A percentile compares a stretch with the other conserved stretches of the same genome.
phyloP scores from a whole-genome alignment of 306 rosid genomes.

The Argentina anserina region DNA sequence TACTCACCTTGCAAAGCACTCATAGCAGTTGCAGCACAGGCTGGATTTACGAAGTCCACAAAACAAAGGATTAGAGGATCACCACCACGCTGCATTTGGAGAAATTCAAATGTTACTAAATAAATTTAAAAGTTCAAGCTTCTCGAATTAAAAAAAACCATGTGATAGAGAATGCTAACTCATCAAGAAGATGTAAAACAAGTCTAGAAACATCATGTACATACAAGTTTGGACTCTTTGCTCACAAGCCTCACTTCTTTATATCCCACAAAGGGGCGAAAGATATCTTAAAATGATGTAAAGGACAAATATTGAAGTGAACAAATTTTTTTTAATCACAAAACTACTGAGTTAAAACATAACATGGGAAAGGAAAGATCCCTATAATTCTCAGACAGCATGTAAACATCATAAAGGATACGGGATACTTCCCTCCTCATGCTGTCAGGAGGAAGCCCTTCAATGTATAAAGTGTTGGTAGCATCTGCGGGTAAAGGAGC shows the following conservation, averaged over 20 bases:
- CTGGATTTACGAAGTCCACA: slow-evolving; percentile 81
- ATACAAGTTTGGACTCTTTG: slow-evolving; percentile 84
- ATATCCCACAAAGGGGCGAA: slow-evolving; percentile 94
- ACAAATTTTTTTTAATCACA: neutral
- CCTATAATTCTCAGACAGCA: slow-evolving; percentile 10
- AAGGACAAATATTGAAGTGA: slow-evolving; percentile 33
- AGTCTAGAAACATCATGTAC: slow-evolving; percentile 21
- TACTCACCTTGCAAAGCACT: slow-evolving; percentile 82
- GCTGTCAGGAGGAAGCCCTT: slow-evolving; percentile 89
- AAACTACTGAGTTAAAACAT: neutral
- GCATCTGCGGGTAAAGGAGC: slow-evolving; percentile 85
- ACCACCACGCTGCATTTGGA: slow-evolving; percentile 72
- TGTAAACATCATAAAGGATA: slow-evolving; percentile 51
- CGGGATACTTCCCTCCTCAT: slow-evolving; percentile 83
- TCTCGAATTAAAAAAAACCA: slow-evolving; percentile 6
- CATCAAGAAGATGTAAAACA: neutral
- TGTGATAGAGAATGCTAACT: slow-evolving; percentile 1
- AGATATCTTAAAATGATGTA: slow-evolving; percentile 51
- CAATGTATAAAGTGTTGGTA: slow-evolving; percentile 80
- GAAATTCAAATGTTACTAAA: slow-evolving; percentile 19
- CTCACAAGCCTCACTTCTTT: slow-evolving; percentile 87
- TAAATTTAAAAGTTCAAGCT: neutral
- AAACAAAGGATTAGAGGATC: slow-evolving; percentile 89
- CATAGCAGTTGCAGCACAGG: slow-evolving; percentile 90
- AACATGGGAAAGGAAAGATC: slow-evolving; percentile 14